A percentile compares a stretch with the other conserved stretches of the same genome.
phyloP scores from a whole-genome alignment of 2,329 filamentous ascomycete genomes.

The Exophiala phaeomuriformis region DNA sequence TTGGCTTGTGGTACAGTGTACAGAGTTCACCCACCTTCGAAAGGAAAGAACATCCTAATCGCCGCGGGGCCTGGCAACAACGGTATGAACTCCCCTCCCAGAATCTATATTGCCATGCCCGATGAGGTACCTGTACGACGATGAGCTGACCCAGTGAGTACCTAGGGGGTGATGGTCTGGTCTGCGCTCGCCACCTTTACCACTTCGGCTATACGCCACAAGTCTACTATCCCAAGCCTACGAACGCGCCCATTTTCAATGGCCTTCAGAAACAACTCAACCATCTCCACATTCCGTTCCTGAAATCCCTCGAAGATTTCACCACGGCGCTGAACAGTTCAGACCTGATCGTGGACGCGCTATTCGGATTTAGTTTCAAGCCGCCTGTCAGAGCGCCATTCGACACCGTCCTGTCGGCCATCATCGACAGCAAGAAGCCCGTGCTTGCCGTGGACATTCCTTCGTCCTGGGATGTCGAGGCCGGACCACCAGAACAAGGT shows the following conservation, averaged over 20 bases:
- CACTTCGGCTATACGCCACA: conserved; percentile 87
- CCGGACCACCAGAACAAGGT: conserved; percentile 69
- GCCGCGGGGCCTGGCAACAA: conserved; percentile 82
- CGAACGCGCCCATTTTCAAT: conserved; percentile 83
- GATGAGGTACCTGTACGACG: not conserved
- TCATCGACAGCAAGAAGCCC: conserved; percentile 63
- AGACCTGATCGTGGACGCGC: conserved; percentile 82
- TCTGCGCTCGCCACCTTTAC: conserved; percentile 82
- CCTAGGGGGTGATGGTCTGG: conserved; percentile 82
- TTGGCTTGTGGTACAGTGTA: conserved; percentile 54
- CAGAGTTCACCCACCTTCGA: conserved; percentile 66
- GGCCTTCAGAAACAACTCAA: conserved; percentile 78
- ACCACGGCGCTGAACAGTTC: conserved; percentile 55
- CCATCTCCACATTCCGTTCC: conserved; percentile 73
- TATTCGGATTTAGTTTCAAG: conserved; percentile 93
- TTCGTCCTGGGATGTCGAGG: conserved; percentile 88
- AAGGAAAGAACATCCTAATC: conserved; percentile 68
- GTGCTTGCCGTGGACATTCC: conserved; percentile 88
- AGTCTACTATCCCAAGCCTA: conserved; percentile 87
- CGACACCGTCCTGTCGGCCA: conserved; percentile 65
- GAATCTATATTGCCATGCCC: not conserved
- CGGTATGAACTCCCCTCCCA: conserved; percentile 29
- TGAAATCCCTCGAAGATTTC: conserved; percentile 61
- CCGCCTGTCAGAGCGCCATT: conserved; percentile 93
- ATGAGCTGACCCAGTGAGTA: not conserved